Evolutionary conservation across 2,329 filamentous ascomycete genomes (phyloP), one percentile per base, ranked within the genome.

Genomic region (Penicillium olsonii): DNA sequence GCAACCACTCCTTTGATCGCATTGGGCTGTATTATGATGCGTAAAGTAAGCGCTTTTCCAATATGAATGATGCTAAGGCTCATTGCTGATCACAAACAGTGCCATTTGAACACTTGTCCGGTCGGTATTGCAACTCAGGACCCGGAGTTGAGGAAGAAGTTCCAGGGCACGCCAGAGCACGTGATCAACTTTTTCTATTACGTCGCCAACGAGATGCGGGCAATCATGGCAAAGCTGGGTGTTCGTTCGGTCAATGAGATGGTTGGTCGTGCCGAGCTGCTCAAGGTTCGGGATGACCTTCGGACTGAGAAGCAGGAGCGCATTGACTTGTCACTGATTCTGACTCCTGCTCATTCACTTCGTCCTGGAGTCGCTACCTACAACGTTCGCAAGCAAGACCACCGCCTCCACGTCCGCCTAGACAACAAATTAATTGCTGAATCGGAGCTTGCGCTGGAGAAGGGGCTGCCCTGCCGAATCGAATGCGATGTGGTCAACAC

Each of bases 141-240:
- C 63, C 91, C 91, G n/a, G 88, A 92, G 68, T 81, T 97, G 2
- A 84, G 92, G 53, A 88, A 92, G 80, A 97, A 96, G 76, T 96
- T 97, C 73, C 80, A 85, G 60, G 92, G 92, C 54, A 92, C 90
- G 1, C 92, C 92, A 10, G 92, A 97, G 75, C 90, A 96, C 63
- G 92, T 96, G 50, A 96, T 97, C 74, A 97, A 96, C 81, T 96
- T 96, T 80, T 96, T 96, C 77, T 97, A 96, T 78, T 97, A 96
- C 66, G 82, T 97, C 44, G 88, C 92, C 61, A 97, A 97, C 67
- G 92, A 97, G 77, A 84, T 97, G 50, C 87, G 92, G 68, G 90
- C 92, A 29, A 95, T 97, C 74, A 96, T 97, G 92, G 92, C 92
- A 42, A 90, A 88, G 75, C 84, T 96, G 63, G 92, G 92, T 60